Conservation (phyloP, 306 rosid species). For the Lotus japonicus region DNA sequence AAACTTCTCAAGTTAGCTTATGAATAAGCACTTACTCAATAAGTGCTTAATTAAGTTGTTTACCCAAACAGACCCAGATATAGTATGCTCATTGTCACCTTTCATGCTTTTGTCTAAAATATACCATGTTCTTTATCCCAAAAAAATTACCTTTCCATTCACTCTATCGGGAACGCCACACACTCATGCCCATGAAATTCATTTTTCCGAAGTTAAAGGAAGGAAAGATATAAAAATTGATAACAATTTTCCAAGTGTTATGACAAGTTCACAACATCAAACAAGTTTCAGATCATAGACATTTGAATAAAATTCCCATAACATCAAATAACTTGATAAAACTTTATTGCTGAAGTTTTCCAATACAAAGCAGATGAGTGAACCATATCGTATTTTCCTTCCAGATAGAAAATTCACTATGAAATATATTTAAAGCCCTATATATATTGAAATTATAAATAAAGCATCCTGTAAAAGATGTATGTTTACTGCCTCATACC, state of each 20-base stretch:
- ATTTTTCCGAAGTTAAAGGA: background rate
- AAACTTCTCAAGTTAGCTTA: no score
- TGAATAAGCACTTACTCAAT: no score
- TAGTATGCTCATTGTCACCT: background rate
- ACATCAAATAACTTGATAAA: background rate
- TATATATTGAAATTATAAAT: background rate
- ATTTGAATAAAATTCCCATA: background rate
- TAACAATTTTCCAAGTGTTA: background rate
- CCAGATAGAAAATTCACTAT: background rate
- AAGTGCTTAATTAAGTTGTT: no score
- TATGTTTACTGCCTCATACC: slow-evolving; percentile 30
- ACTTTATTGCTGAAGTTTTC: background rate
- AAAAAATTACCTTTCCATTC: background rate
- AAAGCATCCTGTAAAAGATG: background rate
- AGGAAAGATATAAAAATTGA: background rate
- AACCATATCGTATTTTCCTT: background rate
- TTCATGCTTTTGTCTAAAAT: background rate
- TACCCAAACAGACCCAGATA: background rate
- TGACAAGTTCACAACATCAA: background rate
- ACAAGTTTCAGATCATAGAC: background rate
- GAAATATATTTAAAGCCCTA: background rate
- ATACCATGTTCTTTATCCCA: background rate
- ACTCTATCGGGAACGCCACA: background rate
- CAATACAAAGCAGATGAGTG: background rate
- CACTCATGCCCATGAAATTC: background rate